Evolutionary conservation across 768 basidiomycete genomes (phyloP).

Genomic region (Panellus pusillus): DNA sequence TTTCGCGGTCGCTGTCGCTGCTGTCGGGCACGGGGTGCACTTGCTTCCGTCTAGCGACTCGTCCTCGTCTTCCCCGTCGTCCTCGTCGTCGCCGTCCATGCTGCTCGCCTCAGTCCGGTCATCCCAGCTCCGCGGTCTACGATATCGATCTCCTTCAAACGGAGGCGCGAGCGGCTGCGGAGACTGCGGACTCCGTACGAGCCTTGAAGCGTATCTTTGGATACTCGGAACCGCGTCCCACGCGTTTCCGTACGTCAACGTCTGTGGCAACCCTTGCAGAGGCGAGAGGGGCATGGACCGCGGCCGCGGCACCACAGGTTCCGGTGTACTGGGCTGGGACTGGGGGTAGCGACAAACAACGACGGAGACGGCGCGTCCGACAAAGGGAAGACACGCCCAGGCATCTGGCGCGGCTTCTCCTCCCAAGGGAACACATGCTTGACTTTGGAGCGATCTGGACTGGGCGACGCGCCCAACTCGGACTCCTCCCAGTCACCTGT

Average conservation of each 20-base stretch:
- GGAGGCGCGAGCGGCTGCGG: conserved; percentile 45
- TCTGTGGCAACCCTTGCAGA: conserved; percentile 52
- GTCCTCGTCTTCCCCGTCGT: conserved; percentile 65
- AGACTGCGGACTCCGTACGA: conserved; percentile 51
- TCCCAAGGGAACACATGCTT: conserved; percentile 96
- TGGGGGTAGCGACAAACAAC: conserved; percentile 39
- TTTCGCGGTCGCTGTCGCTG: conserved; percentile 34
- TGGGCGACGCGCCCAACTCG: conserved; percentile 40
- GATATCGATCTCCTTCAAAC: conserved; percentile 47
- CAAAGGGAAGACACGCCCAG: conserved; percentile 73
- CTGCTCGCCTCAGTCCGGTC: conserved; percentile 67
- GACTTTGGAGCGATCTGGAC: conserved; percentile 72
- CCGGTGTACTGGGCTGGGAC: conserved; percentile 38
- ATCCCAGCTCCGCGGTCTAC: conserved; percentile 45
- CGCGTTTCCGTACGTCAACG: conserved; percentile 72
- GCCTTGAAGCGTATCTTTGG: conserved; percentile 66
- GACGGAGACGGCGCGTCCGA: conserved; percentile 55
- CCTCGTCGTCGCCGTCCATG: conserved; percentile 81
- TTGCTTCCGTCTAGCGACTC: conserved; percentile 38
- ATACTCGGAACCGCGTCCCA: conserved; percentile 86
- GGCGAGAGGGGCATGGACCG: conserved; percentile 38
- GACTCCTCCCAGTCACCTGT: conserved; percentile 52
- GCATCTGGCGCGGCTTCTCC: conserved; percentile 62
- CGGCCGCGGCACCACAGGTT: conserved; percentile 35
- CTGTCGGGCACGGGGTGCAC: conserved; percentile 32